Conservation (phyloP, 179 eudicot species). For the Vitellaria paradoxa region DNA sequence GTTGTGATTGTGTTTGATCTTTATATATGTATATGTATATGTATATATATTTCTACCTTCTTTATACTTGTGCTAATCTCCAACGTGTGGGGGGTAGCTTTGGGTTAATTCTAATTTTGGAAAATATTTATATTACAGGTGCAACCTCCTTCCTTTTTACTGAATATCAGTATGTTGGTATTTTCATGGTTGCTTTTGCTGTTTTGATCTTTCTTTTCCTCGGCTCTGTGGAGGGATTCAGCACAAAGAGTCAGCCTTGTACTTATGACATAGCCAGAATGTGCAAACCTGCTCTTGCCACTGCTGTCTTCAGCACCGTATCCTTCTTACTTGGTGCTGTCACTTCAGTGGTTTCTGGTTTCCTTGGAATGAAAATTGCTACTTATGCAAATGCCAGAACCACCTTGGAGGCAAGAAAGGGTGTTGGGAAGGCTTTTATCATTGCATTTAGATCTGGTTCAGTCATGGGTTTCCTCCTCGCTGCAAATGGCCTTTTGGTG, state of each 20-base stretch:
- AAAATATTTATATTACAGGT: conserved; percentile 42
- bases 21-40: not conserved
- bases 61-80: not conserved
- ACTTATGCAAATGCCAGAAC: conserved; percentile 98
- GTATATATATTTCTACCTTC: no score
- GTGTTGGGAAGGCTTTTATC: conserved; percentile 92
- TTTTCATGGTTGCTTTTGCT: conserved; percentile 89
- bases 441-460: conserved; percentile 91
- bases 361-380: conserved; percentile 96
- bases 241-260: conserved; percentile 69
- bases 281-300: conserved; percentile 95
- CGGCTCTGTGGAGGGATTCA: conserved; percentile 94
- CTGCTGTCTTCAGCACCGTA: conserved; percentile 80
- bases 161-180: conserved; percentile 79
- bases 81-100: not conserved
- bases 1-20: conserved; percentile 1
- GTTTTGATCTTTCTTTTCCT: conserved; percentile 84
- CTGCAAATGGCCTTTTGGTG: conserved; percentile 93
- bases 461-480: conserved; percentile 97
- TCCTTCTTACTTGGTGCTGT: conserved; percentile 85
- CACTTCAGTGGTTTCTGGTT: conserved; percentile 88
- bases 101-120: not conserved
- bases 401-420: conserved; percentile 92
- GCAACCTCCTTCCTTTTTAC: conserved; percentile 91
- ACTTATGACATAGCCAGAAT: conserved; percentile 58